phyloP scores from a whole-genome alignment of 2,329 filamentous ascomycete species.

The Verticillium dahliae region DNA sequence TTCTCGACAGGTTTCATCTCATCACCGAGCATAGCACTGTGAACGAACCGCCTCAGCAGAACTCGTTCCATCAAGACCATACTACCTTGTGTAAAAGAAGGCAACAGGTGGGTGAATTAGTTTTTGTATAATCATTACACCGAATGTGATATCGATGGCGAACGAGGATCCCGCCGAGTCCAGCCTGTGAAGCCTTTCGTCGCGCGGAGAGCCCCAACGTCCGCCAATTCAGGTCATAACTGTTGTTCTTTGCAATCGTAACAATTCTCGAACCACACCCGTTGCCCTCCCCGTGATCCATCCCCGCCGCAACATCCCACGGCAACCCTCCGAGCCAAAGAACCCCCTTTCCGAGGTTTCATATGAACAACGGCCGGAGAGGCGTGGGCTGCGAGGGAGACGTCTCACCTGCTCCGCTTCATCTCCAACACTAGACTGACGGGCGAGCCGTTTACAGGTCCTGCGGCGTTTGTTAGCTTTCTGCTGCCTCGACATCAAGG shows the following conservation, averaged over 20 bases:
- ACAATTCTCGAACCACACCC: background rate
- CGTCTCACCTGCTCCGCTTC: background rate
- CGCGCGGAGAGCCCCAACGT: background rate
- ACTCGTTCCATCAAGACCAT: no score
- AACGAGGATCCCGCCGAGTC: background rate
- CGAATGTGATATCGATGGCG: background rate
- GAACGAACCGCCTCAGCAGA: no score
- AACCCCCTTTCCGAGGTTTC: background rate
- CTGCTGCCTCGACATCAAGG: no score
- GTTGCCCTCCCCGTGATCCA: background rate
- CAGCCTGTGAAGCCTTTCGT: background rate
- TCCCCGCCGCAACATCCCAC: background rate
- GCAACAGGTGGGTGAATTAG: background rate
- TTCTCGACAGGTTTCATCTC: no score
- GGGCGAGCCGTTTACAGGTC: slow-evolving; percentile 5
- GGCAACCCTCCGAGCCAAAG: background rate
- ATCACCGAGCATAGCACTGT: background rate
- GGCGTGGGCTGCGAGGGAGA: background rate
- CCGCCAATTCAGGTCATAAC: background rate
- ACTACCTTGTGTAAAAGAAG: no score
- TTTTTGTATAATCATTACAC: background rate
- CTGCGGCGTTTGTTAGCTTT: background rate
- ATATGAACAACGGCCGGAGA: background rate
- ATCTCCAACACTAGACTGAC: background rate
- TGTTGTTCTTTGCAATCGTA: background rate